These are phyloP conservation scores for Phytopythium helicoides DNA, from an alignment of 352 stramenopile species.

Conservation along the genomic window DNA sequence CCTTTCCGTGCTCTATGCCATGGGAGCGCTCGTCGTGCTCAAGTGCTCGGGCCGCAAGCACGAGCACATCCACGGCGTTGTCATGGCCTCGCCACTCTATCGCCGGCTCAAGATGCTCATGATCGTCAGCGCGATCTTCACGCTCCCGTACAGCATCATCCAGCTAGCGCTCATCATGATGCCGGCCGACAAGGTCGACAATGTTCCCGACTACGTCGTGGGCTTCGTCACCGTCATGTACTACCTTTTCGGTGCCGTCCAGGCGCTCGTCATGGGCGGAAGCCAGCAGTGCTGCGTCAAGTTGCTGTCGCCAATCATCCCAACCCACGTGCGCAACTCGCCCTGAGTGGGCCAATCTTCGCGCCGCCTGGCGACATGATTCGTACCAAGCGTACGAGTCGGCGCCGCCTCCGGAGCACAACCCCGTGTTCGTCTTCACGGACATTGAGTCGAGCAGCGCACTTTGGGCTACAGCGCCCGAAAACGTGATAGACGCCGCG, in stretches of 20 bases:
- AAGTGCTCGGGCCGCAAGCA: slow-evolving; percentile 51
- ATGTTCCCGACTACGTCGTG: slow-evolving; percentile 51
- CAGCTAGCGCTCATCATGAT: slow-evolving; percentile 48
- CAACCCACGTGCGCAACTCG: slow-evolving; percentile 49
- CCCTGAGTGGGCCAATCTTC: slow-evolving; percentile 39
- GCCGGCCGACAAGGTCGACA: slow-evolving; percentile 33
- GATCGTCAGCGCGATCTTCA: slow-evolving; percentile 60
- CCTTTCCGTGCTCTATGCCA: slow-evolving; percentile 43
- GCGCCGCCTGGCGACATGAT: slow-evolving; percentile 33
- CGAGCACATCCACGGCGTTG: slow-evolving; percentile 64
- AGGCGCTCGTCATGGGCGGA: slow-evolving; percentile 65
- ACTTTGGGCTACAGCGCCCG: slow-evolving; percentile 53
- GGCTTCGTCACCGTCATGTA: slow-evolving; percentile 59
- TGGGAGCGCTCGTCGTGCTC: slow-evolving; percentile 37
- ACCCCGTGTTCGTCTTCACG: slow-evolving; percentile 73
- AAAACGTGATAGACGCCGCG: slow-evolving; percentile 55
- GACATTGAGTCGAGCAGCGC: slow-evolving; percentile 79
- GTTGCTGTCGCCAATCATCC: slow-evolving; percentile 51
- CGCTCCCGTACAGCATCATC: slow-evolving; percentile 57
- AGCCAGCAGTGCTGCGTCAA: slow-evolving; percentile 60
- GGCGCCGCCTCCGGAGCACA: slow-evolving; percentile 22
- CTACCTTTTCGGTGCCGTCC: slow-evolving; percentile 59
- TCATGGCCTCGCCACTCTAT: slow-evolving; percentile 71
- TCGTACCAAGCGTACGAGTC: slow-evolving; percentile 32
- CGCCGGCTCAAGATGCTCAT: slow-evolving; percentile 65